These are phyloP conservation scores for Alternaria hordeiaustralica DNA, from an alignment of 2,329 filamentous ascomycete genomes.

Conservation along the genomic window DNA sequence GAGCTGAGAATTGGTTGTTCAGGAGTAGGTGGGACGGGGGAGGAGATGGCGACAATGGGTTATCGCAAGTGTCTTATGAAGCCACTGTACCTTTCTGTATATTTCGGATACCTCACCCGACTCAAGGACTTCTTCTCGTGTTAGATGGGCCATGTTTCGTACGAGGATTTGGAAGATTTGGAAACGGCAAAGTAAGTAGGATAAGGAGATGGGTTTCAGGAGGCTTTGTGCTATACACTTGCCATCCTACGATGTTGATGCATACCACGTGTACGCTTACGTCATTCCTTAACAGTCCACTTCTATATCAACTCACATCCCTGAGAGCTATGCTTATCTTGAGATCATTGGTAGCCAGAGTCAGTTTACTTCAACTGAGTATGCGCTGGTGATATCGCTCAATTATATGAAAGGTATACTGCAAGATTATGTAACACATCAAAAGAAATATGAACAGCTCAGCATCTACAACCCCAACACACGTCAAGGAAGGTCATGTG, in stretches of 20 bases:
- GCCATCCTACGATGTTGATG: background rate
- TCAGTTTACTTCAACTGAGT: background rate
- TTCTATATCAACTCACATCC: background rate
- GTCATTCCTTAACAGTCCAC: background rate
- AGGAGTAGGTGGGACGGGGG: too few species aligned
- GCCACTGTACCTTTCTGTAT: constrained; percentile 27
- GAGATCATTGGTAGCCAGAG: too few species aligned
- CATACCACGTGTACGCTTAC: background rate
- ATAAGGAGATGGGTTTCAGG: too few species aligned
- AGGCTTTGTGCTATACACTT: background rate
- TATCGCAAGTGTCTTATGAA: too few species aligned
- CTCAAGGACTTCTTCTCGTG: constrained; percentile 30
- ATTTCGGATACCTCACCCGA: constrained; percentile 25
- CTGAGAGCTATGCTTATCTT: too few species aligned
- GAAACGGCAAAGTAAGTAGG: too few species aligned
- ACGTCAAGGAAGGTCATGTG: background rate
- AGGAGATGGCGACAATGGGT: too few species aligned
- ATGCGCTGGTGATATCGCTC: background rate
- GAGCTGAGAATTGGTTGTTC: background rate
- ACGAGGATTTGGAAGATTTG: too few species aligned
- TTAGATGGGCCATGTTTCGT: constrained; percentile 35
- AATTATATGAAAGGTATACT: background rate
- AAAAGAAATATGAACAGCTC: background rate
- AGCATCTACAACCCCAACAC: background rate
- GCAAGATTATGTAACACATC: background rate